phyloP scores from a whole-genome alignment of 2,329 filamentous ascomycete genomes.

The Microdochium paspali region DNA sequence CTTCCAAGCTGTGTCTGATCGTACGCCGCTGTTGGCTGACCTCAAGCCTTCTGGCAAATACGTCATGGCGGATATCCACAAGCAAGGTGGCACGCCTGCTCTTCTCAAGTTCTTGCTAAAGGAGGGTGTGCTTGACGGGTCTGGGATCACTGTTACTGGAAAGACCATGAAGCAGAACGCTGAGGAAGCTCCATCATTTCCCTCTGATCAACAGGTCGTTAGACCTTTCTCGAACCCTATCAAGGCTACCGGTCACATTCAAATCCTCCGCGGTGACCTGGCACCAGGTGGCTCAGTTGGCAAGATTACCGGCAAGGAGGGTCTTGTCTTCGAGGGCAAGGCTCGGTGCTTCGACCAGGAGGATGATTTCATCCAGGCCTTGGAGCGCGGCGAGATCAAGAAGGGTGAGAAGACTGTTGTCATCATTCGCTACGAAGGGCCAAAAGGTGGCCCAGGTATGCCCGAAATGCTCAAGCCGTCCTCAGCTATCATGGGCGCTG shows the following conservation, averaged over 20 bases:
- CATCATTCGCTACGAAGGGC: conserved; percentile 87
- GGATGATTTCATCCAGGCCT: conserved; percentile 65
- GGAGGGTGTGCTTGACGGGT: conserved; percentile 72
- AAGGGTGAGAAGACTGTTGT: conserved; percentile 83
- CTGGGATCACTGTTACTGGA: conserved; percentile 75
- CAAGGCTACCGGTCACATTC: conserved; percentile 78
- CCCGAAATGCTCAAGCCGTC: conserved; percentile 92
- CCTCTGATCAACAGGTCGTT: conserved; percentile 72
- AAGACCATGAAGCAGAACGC: conserved; percentile 87
- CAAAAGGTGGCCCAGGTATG: conserved; percentile 90
- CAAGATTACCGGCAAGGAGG: conserved; percentile 93
- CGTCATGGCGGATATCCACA: conserved; percentile 76
- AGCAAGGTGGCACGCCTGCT: conserved; percentile 77
- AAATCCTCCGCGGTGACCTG: conserved; percentile 78
- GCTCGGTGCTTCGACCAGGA: conserved; percentile 82
- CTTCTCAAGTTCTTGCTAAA: conserved; percentile 83
- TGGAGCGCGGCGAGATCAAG: conserved; percentile 70
- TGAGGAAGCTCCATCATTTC: conserved; percentile 62
- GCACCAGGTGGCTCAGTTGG: conserved; percentile 81
- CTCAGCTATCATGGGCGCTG: conserved; percentile 85
- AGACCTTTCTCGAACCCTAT: conserved; percentile 73
- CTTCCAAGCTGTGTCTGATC: conserved; percentile 74
- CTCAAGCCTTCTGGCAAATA: conserved; percentile 81
- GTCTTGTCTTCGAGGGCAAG: conserved; percentile 70
- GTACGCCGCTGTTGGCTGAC: conserved; percentile 71